Conservation (phyloP, 2,329 filamentous ascomycete genomes). For the Epichloe uncinata region DNA sequence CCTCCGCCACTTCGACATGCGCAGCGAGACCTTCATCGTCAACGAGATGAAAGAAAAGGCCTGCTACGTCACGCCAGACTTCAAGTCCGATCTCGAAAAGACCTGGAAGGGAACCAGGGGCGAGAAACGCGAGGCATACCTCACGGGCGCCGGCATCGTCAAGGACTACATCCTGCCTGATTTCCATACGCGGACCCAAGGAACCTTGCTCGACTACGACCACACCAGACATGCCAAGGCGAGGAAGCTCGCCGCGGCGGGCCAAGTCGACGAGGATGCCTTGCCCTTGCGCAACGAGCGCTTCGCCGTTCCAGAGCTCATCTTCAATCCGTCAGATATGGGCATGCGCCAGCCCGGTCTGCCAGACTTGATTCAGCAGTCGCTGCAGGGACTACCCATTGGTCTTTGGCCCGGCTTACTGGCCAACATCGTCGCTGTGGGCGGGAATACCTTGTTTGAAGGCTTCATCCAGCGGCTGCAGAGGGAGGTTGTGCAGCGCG, state of each 20-base stretch:
- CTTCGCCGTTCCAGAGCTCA: conserved; percentile 76
- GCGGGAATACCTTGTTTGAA: conserved; percentile 67
- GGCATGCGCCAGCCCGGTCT: conserved; percentile 75
- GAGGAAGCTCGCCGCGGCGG: conserved; percentile 30
- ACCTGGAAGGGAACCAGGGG: conserved; percentile 68
- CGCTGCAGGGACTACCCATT: conserved; percentile 59
- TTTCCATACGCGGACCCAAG: conserved; percentile 45
- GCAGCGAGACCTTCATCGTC: no score
- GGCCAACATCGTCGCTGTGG: conserved; percentile 79
- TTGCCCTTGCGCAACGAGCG: conserved; percentile 84
- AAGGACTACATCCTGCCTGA: conserved; percentile 91
- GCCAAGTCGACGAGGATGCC: conserved; percentile 52
- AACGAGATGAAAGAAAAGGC: conserved; percentile 91
- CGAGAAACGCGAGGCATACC: conserved; percentile 36
- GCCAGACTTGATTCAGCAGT: conserved; percentile 70
- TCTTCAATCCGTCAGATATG: conserved; percentile 78
- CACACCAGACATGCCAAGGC: conserved; percentile 44
- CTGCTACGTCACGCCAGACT: conserved; percentile 72
- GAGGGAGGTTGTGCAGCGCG: conserved; percentile 55
- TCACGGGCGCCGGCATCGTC: conserved; percentile 48
- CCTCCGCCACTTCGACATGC: no score
- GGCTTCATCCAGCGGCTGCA: conserved; percentile 74
- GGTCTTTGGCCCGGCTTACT: conserved; percentile 73
- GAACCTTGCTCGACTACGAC: conserved; percentile 67
- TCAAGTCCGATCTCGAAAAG: conserved; percentile 62